Evolutionary conservation across 106 monocot species (phyloP), one percentile per base, ranked within the genome.

Genomic region (Dendrobium nobile): DNA sequence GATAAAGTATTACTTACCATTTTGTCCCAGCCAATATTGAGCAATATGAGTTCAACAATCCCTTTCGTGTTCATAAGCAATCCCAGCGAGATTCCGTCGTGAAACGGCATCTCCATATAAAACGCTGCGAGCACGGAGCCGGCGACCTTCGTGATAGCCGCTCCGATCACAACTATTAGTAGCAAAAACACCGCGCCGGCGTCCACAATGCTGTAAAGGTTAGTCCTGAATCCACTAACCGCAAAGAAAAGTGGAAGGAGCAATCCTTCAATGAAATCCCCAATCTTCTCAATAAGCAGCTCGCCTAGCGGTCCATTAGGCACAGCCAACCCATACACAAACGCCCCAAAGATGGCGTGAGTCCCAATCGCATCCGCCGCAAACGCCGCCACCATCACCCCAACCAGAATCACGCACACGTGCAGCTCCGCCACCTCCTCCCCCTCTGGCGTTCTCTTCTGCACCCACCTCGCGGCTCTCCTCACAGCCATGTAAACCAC

Each of bases 1-100:
- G 51, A 51, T 51, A 51, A 3, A 51, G 3, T 2, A 51, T 33
- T 44, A 11, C 22, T 4, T 74, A 87, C 86, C 77, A 68, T 26
- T 43, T 89, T 89, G 44, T 89, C 89, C 11, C 78, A 61, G 5
- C 82, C 91, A 31, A 92, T 85, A 78, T 87, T 83, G 58, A 92
- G 91, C 20, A 89, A 61, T 75, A 89, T 78, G n/a, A 92, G 78
- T 79, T 92, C 91, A 41, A 92, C 41, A 54, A 87, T 37, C 22
- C 91, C 91, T 43, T 89, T 92, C 9, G 91, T 82, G 81, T 84
- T 92, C 84, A 92, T 79, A 22, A 92, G 77, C 15, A 92, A 31
- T 27, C 89, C 87, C 9, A 89, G 81, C 0, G 88, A 72, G 10
- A 89, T 26, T 0, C 88, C 91, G 4, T 88, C 89, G 5, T 77